Conservation (phyloP, 1,139 yeast species). For the Sugiyamaella paludigena region DNA sequence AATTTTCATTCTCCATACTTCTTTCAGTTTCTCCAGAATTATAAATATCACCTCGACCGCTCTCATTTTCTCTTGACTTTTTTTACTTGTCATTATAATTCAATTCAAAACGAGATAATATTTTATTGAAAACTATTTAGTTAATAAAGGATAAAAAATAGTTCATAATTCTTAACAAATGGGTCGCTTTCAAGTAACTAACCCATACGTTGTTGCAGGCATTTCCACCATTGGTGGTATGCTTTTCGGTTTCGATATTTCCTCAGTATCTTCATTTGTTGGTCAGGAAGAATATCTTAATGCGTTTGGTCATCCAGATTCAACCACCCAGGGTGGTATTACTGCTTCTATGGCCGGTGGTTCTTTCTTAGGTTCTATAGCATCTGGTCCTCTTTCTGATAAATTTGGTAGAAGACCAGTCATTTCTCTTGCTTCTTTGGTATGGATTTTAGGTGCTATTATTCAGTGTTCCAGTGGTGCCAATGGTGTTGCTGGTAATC, state of each 20-base stretch:
- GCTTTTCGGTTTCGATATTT: conserved; percentile 92
- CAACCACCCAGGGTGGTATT: conserved; percentile 74
- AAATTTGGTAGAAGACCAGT: conserved; percentile 74
- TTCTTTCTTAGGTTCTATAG: conserved; percentile 53
- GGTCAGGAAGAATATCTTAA: conserved; percentile 62
- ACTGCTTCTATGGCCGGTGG: conserved; percentile 96
- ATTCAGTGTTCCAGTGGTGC: conserved; percentile 69
- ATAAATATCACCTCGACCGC: too few relatives aligned
- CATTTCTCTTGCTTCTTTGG: conserved; percentile 66
- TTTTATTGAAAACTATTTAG: too few relatives aligned
- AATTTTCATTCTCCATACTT: too few relatives aligned
- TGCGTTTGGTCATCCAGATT: conserved; percentile 35
- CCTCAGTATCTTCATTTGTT: conserved; percentile 82
- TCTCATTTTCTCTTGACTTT: too few relatives aligned
- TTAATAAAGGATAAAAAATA: background rate
- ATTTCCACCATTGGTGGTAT: conserved; percentile 86
- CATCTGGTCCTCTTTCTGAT: conserved; percentile 54
- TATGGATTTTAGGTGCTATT: conserved; percentile 80
- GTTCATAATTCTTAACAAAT: conserved; percentile 48
- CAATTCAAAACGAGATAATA: too few relatives aligned
- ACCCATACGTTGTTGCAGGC: conserved; percentile 38
- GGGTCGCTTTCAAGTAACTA: conserved; percentile 29
- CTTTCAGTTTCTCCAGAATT: too few relatives aligned
- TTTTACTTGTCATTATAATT: too few relatives aligned
- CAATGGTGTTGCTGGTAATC: conserved; percentile 36